Evolutionary conservation across 495 filamentous ascomycete species (phyloP), one percentile per base, ranked within the genome.

Genomic region (Annulohypoxylon stygium): DNA sequence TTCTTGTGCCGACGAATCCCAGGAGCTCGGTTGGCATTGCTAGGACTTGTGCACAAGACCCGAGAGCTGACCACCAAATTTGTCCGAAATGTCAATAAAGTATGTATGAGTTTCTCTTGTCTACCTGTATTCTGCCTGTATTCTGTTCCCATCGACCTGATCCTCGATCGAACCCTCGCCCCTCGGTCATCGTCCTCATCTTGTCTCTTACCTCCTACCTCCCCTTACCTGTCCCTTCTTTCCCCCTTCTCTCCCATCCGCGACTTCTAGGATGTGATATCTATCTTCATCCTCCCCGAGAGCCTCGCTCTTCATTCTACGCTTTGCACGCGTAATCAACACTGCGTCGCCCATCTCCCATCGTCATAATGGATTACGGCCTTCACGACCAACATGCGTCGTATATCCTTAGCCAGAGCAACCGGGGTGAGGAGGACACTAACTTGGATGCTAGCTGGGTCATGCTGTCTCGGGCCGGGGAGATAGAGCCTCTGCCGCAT

Each of bases 21-120:
- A 75, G 75, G 77, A 69, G 72, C 62, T 75, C 70, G 72, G 77
- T 75, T 79, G 77, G 67, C 54, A 62, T 62, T 71, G 54, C 67
- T 74, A 67, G 72, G 69, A 73, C 70, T 70, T 61, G 58, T 77
- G 58, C 69, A 73, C 77, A 74, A 67, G 66, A 77, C 74, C 66
- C 80, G 80, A 79, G 78, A 80, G 80, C 80, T 80, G 80, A 79
- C 77, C 79, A 81, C 78, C 75, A 76, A 79, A 71, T 77, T 83
- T 78, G 25, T 43, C 67, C 76, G 85, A 82, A 79, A 91, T 91
- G 89, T 91, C 89, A 83, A 86, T 91, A 85, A 90, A 91, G 89
- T 91, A 86, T 81, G 87, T 86, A 76, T 74, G 64, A 78, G 71
- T 54, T 54, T 75, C 71, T 71, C 58, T 74, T 62, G 14, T 66